Evolutionary conservation across 164 flowering plant genomes (phyloP).

Genomic region (Vitis rotundifolia): DNA sequence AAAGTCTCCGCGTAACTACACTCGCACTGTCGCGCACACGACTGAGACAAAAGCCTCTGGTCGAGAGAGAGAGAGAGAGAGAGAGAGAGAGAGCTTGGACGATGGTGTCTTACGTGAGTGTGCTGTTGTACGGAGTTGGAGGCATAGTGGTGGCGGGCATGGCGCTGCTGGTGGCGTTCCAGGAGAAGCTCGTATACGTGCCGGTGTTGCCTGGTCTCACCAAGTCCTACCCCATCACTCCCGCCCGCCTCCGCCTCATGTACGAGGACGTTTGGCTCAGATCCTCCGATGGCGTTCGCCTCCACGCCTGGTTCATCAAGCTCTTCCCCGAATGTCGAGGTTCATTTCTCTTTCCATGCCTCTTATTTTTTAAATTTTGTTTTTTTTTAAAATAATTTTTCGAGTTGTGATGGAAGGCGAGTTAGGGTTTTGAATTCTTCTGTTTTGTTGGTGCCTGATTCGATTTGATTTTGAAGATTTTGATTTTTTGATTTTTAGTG

Average conservation of each 20-base stretch:
- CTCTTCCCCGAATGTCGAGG: constrained; percentile 87
- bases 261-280: constrained; percentile 96
- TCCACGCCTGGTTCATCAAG: constrained; percentile 99
- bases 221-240: constrained; percentile 81
- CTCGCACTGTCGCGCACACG: background rate
- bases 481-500: background rate
- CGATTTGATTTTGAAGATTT: background rate
- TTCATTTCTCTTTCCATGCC: constrained; percentile 19
- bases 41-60: background rate
- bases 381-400: too few relatives aligned
- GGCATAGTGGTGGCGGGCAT: constrained; percentile 82
- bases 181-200: constrained; percentile 90
- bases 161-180: constrained; percentile 88
- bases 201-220: constrained; percentile 95
- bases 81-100: background rate
- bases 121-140: constrained; percentile 76
- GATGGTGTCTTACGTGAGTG: constrained; percentile 76
- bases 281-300: constrained; percentile 87
- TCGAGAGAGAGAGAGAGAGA: constrained; percentile 7
- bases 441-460: background rate
- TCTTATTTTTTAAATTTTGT: background rate
- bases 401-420: background rate
- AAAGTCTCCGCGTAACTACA: too few relatives aligned
- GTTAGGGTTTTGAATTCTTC: constrained; percentile 8
- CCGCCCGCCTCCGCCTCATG: constrained; percentile 75